phyloP scores from a whole-genome alignment of 2,329 filamentous ascomycete species.

The Atkinsonella texensis region DNA sequence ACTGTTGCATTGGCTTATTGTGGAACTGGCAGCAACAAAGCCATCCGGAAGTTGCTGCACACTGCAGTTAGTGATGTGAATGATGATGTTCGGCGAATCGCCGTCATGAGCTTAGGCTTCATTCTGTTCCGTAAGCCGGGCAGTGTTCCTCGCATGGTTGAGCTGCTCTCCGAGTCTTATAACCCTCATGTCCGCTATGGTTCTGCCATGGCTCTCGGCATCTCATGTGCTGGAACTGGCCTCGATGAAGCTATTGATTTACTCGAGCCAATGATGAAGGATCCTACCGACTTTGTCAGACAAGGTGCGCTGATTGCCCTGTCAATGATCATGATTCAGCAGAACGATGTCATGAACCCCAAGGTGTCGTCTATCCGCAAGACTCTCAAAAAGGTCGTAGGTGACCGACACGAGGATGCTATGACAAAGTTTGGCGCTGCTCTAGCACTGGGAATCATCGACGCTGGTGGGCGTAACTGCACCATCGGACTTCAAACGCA shows the following conservation, averaged over 20 bases:
- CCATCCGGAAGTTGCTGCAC: slow-evolving; percentile 88
- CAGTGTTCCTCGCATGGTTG: slow-evolving; percentile 96
- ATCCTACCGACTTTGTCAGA: slow-evolving; percentile 94
- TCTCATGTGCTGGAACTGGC: slow-evolving; percentile 92
- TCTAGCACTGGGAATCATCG: slow-evolving; percentile 89
- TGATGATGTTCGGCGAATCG: slow-evolving; percentile 89
- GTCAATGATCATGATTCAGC: slow-evolving; percentile 98
- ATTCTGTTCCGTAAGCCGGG: slow-evolving; percentile 97
- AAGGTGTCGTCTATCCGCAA: slow-evolving; percentile 88
- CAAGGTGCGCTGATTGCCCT: slow-evolving; percentile 91
- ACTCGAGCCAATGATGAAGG: slow-evolving; percentile 98
- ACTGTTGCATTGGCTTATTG: slow-evolving; percentile 97
- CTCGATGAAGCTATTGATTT: slow-evolving; percentile 93
- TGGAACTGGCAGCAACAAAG: slow-evolving; percentile 96
- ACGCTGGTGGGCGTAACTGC: slow-evolving; percentile 95
- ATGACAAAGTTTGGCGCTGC: slow-evolving; percentile 99
- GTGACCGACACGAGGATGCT: slow-evolving; percentile 92
- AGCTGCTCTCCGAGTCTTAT: slow-evolving; percentile 94
- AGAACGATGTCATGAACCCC: slow-evolving; percentile 97
- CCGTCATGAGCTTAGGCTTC: slow-evolving; percentile 95
- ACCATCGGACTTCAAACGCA: slow-evolving; percentile 96
- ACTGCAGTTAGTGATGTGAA: slow-evolving; percentile 96
- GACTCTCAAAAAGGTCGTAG: slow-evolving; percentile 84
- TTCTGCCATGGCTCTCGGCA: slow-evolving; percentile 95
- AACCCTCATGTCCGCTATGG: slow-evolving; percentile 97